Conservation (phyloP, 2,329 filamentous ascomycete genomes). For the Aureobasidium pullulans region DNA sequence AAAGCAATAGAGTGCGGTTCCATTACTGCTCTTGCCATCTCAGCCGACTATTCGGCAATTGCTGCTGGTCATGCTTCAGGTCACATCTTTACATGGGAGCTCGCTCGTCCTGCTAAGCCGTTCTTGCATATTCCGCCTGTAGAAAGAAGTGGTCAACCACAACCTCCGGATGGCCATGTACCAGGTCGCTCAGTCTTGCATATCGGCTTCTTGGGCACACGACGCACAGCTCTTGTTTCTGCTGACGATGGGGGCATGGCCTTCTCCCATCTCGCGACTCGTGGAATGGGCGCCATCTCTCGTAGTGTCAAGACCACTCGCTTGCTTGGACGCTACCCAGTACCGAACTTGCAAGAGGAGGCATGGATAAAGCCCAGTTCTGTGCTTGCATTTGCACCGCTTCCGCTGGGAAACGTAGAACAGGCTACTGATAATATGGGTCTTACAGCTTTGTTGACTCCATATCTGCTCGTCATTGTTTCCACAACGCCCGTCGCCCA, state of each 20-base stretch:
- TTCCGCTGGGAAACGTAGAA: constrained; percentile 91
- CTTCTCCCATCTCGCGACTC: constrained; percentile 89
- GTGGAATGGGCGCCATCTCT: constrained; percentile 79
- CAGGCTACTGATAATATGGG: constrained; percentile 81
- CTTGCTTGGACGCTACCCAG: constrained; percentile 84
- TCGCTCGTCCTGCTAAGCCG: constrained; percentile 69
- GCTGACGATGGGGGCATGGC: constrained; percentile 95
- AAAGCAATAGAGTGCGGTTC: constrained; percentile 89
- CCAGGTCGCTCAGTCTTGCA: constrained; percentile 73
- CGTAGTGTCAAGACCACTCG: constrained; percentile 82
- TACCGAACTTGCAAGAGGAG: constrained; percentile 53
- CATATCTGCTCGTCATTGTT: constrained; percentile 91
- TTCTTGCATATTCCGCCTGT: constrained; percentile 82
- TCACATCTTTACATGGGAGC: constrained; percentile 95
- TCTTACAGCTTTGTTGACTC: constrained; percentile 88
- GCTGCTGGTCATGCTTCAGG: constrained; percentile 85
- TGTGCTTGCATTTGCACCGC: constrained; percentile 80
- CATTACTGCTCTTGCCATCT: constrained; percentile 80
- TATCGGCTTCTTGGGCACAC: constrained; percentile 87
- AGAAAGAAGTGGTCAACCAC: constrained; percentile 56
- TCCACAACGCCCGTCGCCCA: constrained; percentile 94
- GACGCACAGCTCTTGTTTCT: constrained; percentile 90
- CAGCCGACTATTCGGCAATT: constrained; percentile 86
- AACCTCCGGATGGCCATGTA: constrained; percentile 74
- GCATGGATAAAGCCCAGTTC: constrained; percentile 84